These are phyloP conservation scores for Epicoccum nigrum DNA, from an alignment of 2,329 filamentous ascomycete genomes.

Conservation along the genomic window DNA sequence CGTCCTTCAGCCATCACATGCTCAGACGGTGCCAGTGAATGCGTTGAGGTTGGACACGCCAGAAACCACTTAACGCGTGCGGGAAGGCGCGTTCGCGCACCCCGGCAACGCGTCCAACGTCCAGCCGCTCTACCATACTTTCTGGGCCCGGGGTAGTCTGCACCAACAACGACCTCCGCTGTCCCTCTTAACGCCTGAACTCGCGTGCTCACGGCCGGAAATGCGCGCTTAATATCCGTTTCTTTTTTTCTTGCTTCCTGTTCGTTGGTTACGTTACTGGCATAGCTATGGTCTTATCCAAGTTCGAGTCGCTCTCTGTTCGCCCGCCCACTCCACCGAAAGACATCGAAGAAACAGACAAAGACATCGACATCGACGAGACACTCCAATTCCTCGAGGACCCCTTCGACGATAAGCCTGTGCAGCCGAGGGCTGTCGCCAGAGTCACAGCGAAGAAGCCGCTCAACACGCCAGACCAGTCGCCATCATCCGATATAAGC, in stretches of 20 bases:
- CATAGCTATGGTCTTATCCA: constrained; percentile 51
- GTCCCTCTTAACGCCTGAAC: constrained; percentile 15
- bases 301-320: constrained; percentile 55
- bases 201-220: constrained; percentile 20
- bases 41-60: neutral
- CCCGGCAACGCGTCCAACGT: constrained; percentile 19
- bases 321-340: constrained; percentile 64
- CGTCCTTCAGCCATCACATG: neutral
- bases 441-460: constrained; percentile 25
- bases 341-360: constrained; percentile 48
- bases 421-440: constrained; percentile 28
- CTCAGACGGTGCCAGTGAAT: neutral
- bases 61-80: constrained; percentile 18
- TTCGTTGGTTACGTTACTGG: constrained; percentile 33
- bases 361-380: constrained; percentile 45
- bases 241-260: constrained; percentile 27
- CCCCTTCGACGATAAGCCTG: constrained; percentile 46
- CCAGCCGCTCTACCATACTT: constrained; percentile 11
- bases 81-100: constrained; percentile 16
- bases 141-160: constrained; percentile 3
- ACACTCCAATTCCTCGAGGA: constrained; percentile 53
- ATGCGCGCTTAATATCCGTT: constrained; percentile 33
- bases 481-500: constrained; percentile 51
- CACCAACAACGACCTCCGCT: constrained; percentile 21
- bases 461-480: constrained; percentile 50